Evolutionary conservation across 192 early-diverging fungal genomes (phyloP).

Genomic region (Linnemannia schmuckeri): DNA sequence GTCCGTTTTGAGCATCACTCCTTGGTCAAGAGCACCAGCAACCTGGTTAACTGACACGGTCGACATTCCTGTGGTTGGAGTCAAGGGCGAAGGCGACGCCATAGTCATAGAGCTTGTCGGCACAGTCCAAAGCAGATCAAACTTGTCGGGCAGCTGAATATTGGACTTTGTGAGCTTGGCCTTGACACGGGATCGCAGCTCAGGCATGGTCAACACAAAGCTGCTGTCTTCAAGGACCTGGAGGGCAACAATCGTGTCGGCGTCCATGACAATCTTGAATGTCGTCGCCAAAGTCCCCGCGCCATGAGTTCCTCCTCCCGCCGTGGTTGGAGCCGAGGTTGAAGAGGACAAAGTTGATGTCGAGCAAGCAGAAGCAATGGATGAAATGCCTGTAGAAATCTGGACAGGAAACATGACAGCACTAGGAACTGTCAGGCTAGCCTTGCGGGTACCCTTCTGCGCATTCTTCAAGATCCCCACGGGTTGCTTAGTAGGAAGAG

Average conservation of each 20-base stretch:
- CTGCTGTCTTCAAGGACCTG: constrained; percentile 36
- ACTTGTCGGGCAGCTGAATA: constrained; percentile 38
- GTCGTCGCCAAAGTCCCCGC: constrained; percentile 24
- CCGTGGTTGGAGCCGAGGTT: neutral
- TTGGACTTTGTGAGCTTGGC: constrained; percentile 46
- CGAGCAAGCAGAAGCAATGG: neutral
- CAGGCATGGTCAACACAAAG: constrained; percentile 33
- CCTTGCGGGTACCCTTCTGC: constrained; percentile 5
- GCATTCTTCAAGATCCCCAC: constrained; percentile 49
- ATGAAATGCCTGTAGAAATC: neutral
- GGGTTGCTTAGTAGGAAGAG: constrained; percentile 34
- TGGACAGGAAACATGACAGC: constrained; percentile 35
- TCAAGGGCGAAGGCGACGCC: neutral
- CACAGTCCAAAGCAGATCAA: constrained; percentile 38
- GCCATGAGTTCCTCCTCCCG: neutral
- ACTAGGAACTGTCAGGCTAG: constrained; percentile 37
- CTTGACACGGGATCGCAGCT: constrained; percentile 20
- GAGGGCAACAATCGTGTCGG: constrained; percentile 50
- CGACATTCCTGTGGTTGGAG: neutral
- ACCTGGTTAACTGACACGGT: neutral
- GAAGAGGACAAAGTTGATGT: neutral
- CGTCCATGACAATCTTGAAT: constrained; percentile 53
- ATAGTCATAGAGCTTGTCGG: neutral
- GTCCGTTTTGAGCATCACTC: constrained; percentile 24
- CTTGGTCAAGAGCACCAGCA: neutral